Conservation (phyloP, 306 rosid genomes). For the Corylus americana region DNA sequence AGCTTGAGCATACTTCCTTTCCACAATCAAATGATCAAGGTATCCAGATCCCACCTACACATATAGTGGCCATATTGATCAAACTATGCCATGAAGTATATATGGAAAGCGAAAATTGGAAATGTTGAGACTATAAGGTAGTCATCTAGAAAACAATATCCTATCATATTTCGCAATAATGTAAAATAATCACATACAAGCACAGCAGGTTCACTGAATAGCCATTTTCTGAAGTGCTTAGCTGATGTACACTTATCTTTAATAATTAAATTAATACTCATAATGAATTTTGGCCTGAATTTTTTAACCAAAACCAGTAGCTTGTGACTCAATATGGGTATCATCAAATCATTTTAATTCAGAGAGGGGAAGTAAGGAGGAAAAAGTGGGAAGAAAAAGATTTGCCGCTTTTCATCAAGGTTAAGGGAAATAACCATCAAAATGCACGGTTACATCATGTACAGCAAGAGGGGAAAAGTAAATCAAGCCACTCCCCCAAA, state of each 20-base stretch:
- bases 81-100: slow-evolving; percentile 1
- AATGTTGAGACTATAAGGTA: neutral
- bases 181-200: neutral
- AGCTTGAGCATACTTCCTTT: slow-evolving; percentile 91
- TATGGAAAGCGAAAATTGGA: neutral
- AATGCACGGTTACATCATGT: neutral
- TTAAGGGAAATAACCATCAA: neutral
- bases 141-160: neutral
- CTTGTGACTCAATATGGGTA: neutral
- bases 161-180: neutral
- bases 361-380: too few species aligned
- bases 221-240: neutral
- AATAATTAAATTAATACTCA: neutral
- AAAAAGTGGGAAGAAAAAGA: neutral
- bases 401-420: neutral
- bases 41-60: slow-evolving; percentile 93
- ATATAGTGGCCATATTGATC: slow-evolving; percentile 19
- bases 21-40: slow-evolving; percentile 97
- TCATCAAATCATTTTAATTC: neutral
- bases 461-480: neutral
- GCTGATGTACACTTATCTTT: neutral
- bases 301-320: neutral
- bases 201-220: neutral
- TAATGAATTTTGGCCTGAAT: neutral
- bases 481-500: neutral